A percentile compares a stretch with the other conserved stretches of the same genome.
Evolutionary conservation across 148 eudicot genomes (phyloP).

Genomic region (Silene latifolia): DNA sequence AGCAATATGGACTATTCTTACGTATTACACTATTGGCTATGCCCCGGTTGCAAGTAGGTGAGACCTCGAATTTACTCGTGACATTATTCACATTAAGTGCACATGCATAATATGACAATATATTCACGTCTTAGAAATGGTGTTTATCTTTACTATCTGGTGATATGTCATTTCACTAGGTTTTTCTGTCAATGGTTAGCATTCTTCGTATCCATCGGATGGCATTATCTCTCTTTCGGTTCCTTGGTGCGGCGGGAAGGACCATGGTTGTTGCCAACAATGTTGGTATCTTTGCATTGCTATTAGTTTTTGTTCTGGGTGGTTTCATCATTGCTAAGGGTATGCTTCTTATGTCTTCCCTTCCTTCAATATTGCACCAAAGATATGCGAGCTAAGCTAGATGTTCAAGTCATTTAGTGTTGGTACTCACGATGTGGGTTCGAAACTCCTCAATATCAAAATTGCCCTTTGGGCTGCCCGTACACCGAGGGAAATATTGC

Average conservation of each 20-base stretch:
- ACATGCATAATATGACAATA: neutral
- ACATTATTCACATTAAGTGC: neutral
- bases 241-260: conserved; percentile 59
- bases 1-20: conserved; percentile 55
- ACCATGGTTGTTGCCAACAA: conserved; percentile 50
- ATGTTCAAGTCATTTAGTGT: no score
- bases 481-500: neutral
- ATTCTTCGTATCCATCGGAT: conserved; percentile 62
- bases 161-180: conserved; percentile 30
- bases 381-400: neutral
- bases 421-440: no score
- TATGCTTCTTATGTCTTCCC: conserved; percentile 22
- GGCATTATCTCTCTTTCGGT: conserved; percentile 55
- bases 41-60: conserved; percentile 67
- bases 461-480: no score
- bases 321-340: conserved; percentile 67
- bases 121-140: neutral
- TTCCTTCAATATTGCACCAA: neutral
- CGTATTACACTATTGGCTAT: conserved; percentile 68
- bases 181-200: conserved; percentile 61
- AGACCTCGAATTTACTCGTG: neutral
- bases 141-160: neutral
- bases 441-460: no score
- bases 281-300: conserved; percentile 40
- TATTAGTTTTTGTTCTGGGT: conserved; percentile 52